Conservation (phyloP, 345 rosid genomes). For the Bruguiera parviflora region DNA sequence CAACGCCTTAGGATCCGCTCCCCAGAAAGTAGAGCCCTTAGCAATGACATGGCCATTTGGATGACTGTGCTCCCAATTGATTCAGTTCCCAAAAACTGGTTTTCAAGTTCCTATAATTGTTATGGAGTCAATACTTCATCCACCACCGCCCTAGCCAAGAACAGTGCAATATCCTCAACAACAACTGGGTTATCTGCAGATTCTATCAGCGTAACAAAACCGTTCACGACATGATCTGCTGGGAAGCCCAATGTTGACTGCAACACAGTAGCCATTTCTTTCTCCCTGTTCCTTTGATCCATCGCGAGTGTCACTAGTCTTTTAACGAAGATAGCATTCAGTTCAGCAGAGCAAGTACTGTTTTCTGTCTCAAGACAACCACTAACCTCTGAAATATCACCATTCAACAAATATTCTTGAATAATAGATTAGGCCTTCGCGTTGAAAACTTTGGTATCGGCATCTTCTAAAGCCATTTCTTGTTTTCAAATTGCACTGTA, state of each 20-base stretch:
- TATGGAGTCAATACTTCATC: conserved; percentile 78
- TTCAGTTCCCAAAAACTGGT: conserved; percentile 43
- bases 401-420: conserved; percentile 67
- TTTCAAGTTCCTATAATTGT: conserved; percentile 57
- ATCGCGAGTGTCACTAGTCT: conserved; percentile 70
- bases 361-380: conserved; percentile 60
- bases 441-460: conserved; percentile 43
- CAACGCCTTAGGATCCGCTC: conserved; percentile 80
- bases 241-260: conserved; percentile 66
- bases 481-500: too few species aligned
- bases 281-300: conserved; percentile 85
- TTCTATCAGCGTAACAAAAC: conserved; percentile 63
- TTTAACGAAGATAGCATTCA: conserved; percentile 69
- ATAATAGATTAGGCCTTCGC: conserved; percentile 61
- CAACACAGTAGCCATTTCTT: conserved; percentile 83
- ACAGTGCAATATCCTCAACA: conserved; percentile 82
- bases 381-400: conserved; percentile 59
- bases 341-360: conserved; percentile 35
- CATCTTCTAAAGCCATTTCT: conserved; percentile 31
- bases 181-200: conserved; percentile 79
- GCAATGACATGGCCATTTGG: conserved; percentile 67
- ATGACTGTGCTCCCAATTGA: conserved; percentile 59
- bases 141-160: conserved; percentile 73
- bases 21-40: conserved; percentile 76
- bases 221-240: conserved; percentile 57